Base-by-base conservation (phyloP, 768 basidiomycete genomes). In the Auricularia cornea region DNA sequence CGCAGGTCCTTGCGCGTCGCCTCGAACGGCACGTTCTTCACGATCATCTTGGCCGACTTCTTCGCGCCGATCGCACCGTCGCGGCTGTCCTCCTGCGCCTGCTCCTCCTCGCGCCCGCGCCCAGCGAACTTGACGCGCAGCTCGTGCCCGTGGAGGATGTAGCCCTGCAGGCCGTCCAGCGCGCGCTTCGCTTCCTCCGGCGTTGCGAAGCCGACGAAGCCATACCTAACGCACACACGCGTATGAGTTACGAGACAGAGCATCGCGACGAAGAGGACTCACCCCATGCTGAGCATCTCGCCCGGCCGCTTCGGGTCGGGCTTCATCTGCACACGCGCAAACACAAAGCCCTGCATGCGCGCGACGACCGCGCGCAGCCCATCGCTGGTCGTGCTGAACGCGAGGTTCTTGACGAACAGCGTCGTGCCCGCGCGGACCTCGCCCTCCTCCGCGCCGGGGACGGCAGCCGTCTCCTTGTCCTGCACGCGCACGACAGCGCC, bases 21-120 rank as follows among this genome's bases (percentile, higher is more conserved):
- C 74, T 99, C 97, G 78, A 99, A 99, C 44, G 97, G 94, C 61
- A 98, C 83, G 70, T 99, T 99, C 84, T 98, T 98, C 68, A 98
- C 93, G 60, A 98, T 86, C 82, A 98, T 87, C 84, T 98, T 98
- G 66, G 94, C 90, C 66, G 90, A 89, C 64, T 81, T 81, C 59
- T 81, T 84, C 76, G 83, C 87, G 32, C 77, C 73, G 14, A n/a
- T 48, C 10, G 41, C 61, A 18, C 68, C 76, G 29, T 70, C 74
- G 62, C 73, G 78, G 33, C 70, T 78, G n/a, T 72, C 78, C n/a
- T n/a, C n/a, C n/a, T n/a, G n/a, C n/a, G n/a, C n/a, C 59, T 83
- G 85, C 38, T 85, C 89, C 44, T 84, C 85, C 10, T 71, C 73
- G 18, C 16, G 23, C 0, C 92, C 93, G 5, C 94, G 81, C 23